Evolutionary conservation across 257 asterid genomes (phyloP), one percentile per base, ranked within the genome.

Genomic region (Parsonsia alboflavescens): DNA sequence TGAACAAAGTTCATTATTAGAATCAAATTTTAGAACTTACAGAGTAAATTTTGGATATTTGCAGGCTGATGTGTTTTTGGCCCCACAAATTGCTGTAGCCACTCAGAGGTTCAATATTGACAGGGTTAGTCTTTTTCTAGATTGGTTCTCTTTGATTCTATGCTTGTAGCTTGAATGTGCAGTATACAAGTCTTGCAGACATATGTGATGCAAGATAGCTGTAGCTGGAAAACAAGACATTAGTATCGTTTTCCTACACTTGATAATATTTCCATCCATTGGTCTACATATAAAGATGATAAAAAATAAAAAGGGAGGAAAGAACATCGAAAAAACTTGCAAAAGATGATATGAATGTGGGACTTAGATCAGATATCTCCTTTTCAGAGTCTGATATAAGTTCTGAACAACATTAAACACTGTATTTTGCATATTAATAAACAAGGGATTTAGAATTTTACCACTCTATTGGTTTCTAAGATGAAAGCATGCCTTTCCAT

Each of bases 21-120:
- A 24, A 26, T 50, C 57, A 30, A 28, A 9, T 4, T 16, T 28
- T 13, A 44, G 44, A 42, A n/a, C 68, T 42, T n/a, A n/a, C n/a
- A n/a, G n/a, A n/a, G n/a, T n/a, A 10, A 52, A 15, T n/a, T 49
- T 53, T 44, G 57, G 59, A 46, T 70, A 62, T 61, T 83, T 65
- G 90, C 91, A 92, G 96, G 97, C 92, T 63, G 96, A 92, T 76
- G 92, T 90, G 68, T 90, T 92, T 82, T 84, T 92, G 88, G 96
- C 88, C 15, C 97, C 97, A 67, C 96, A 92, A 85, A 87, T 92
- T 73, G 90, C 87, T 39, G 52, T 83, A 57, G 76, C 92, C 63
- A 73, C 82, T 46, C 39, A 59, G 75, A 85, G 96, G 79, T 88
- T 92, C 73, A 84, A 85, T 45, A 71, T 90, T 45, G 87, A 88